phyloP scores from a whole-genome alignment of 208 protist species.

The Leishmania martiniquensis region DNA sequence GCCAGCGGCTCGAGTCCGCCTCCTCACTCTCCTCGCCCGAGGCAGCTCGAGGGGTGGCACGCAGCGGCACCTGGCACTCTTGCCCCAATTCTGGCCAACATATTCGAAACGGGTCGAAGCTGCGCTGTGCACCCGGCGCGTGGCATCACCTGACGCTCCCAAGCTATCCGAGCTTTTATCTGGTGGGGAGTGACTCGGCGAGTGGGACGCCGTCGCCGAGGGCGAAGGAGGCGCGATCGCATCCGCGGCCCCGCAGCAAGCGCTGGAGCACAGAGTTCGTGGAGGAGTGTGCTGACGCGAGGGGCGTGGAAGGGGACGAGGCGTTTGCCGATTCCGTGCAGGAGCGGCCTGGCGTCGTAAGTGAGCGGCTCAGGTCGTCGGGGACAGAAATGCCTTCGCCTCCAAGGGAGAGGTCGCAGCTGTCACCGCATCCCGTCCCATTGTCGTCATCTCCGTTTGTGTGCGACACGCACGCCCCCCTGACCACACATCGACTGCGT shows the following conservation, averaged over 20 bases:
- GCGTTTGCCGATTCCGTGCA: neutral
- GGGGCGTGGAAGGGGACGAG: conserved; percentile 12
- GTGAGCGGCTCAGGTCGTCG: neutral
- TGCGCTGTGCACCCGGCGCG: conserved; percentile 18
- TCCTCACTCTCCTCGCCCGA: conserved; percentile 1
- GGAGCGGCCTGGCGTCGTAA: neutral
- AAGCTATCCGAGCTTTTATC: conserved; percentile 21
- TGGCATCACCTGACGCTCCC: conserved; percentile 30
- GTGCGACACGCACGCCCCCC: neutral
- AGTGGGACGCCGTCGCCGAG: conserved; percentile 19
- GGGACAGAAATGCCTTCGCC: neutral
- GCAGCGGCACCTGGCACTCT: neutral
- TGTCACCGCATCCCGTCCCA: neutral
- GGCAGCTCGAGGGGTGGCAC: neutral
- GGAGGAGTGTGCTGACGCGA: conserved; percentile 24
- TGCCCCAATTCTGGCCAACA: neutral
- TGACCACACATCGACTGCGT: neutral
- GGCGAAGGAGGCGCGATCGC: conserved; percentile 1
- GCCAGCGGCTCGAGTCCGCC: neutral
- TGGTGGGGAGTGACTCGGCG: conserved; percentile 26
- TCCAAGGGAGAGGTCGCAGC: neutral
- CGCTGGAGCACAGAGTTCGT: conserved; percentile 11
- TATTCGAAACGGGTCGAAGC: neutral
- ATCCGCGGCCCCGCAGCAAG: conserved; percentile 1
- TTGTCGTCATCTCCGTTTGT: neutral